A percentile compares a stretch with the other conserved stretches of the same genome.
Evolutionary conservation across 1,284 basidiomycete genomes (phyloP).

Genomic region (Puccinia horiana): DNA sequence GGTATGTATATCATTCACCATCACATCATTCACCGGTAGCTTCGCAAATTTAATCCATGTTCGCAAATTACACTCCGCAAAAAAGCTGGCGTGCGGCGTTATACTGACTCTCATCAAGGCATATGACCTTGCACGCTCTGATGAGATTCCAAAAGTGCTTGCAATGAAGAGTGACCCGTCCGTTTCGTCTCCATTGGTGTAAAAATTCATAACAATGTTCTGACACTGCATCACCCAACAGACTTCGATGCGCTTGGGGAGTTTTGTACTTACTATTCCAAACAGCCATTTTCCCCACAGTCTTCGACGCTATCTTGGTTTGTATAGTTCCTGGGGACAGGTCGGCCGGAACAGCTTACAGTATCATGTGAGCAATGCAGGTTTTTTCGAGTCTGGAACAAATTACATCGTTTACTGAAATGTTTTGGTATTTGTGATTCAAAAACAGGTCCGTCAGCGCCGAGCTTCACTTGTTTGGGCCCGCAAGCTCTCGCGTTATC

Average conservation of each 20-base stretch:
- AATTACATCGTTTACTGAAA: background rate
- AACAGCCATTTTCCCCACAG: constrained; percentile 31
- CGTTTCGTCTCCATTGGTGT: background rate
- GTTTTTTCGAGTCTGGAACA: background rate
- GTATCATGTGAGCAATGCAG: constrained; percentile 2
- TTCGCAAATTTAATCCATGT: background rate
- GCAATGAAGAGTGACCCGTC: constrained; percentile 7
- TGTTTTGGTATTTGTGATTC: background rate
- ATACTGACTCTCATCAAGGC: constrained; percentile 12
- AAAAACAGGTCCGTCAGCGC: constrained; percentile 23
- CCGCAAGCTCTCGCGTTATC: background rate
- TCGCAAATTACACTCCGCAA: too few species aligned
- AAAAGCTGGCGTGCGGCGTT: background rate
- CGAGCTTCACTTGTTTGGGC: constrained; percentile 30
- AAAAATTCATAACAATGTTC: background rate
- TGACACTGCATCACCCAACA: background rate
- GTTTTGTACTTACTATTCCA: constrained; percentile 7
- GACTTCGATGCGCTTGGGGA: background rate
- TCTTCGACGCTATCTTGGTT: constrained; percentile 11
- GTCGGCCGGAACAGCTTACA: background rate
- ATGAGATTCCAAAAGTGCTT: background rate
- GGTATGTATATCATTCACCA: background rate
- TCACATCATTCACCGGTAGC: background rate
- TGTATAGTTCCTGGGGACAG: background rate
- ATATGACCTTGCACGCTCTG: background rate